Evolutionary conservation across 306 rosid species (phyloP).

Genomic region (Canavalia gladiata): DNA sequence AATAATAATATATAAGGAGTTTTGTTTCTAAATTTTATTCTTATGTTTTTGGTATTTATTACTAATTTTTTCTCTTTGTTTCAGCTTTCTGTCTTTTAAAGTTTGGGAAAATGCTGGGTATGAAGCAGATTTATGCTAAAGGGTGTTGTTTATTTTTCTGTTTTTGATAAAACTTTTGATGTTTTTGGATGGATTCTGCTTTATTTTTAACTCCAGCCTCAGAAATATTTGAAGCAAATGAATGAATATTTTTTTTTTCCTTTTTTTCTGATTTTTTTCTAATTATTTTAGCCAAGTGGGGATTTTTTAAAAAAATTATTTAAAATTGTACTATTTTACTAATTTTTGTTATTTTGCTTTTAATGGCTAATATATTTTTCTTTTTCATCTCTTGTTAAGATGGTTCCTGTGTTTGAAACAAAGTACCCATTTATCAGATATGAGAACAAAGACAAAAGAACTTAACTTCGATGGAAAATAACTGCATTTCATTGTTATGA

Average conservation of each 20-base stretch:
- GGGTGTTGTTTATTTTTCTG: constrained; percentile 24
- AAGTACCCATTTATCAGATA: constrained; percentile 26
- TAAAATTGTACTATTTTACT: constrained; percentile 38
- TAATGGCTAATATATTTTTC: constrained; percentile 17
- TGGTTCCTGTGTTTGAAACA: constrained; percentile 39
- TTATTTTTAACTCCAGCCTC: constrained; percentile 29
- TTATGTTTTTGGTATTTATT: constrained; percentile 33
- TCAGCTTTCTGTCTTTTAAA: constrained; percentile 50
- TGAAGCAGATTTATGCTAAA: constrained; percentile 47
- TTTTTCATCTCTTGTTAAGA: constrained; percentile 30
- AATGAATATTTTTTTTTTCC: neutral
- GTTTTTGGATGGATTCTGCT: constrained; percentile 25
- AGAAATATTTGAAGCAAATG: constrained; percentile 46
- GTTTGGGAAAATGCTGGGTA: constrained; percentile 41
- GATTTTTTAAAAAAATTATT: neutral
- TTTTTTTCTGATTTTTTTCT: neutral
- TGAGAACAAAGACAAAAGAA: constrained; percentile 11
- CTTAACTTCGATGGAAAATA: constrained; percentile 22
- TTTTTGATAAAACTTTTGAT: constrained; percentile 35
- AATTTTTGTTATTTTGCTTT: constrained; percentile 40
- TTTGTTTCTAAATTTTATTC: neutral
- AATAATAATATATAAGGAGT: constrained; percentile 32
- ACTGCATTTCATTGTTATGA: constrained; percentile 44
- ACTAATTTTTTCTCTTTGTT: constrained; percentile 29
- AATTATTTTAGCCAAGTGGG: constrained; percentile 35